Evolutionary conservation across 306 rosid genomes (phyloP), one percentile per base, ranked within the genome.

Genomic region (Alnus glutinosa): DNA sequence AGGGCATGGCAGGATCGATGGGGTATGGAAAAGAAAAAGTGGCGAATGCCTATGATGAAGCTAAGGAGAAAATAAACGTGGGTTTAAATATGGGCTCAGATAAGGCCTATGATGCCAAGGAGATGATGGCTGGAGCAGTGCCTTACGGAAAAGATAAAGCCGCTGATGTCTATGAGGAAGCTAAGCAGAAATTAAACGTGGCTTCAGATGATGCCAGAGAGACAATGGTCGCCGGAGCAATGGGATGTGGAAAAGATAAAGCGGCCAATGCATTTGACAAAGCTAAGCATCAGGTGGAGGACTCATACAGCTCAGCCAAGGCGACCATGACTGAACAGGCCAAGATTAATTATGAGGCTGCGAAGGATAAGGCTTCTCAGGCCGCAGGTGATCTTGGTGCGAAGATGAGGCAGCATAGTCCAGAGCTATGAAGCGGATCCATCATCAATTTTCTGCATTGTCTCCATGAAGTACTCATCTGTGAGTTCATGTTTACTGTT

Each of bases 341-440:
- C 15, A 85, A 81, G 78, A 47, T 59, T 73, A 80, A 8, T 39
- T 86, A 88, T 23, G 94, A 86, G 83, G 82, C 80, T 80, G 89
- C 90, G 10, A 94, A 88, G 82, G 97, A 90, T 80, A 87, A 74
- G 62, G 90, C 80, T 70, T 92, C 94, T 0, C 79, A 88, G 51
- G 86, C 89, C n/a, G 57, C 90, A 0, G 91, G 81, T 0, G 83
- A 92, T 78, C 39, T 89, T 70, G 93, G 93, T 75, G 94, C 81
- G 42, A 68, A 55, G 75, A 82, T 90, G 87, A 88, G 90, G 79
- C 82, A 57, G 47, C 63, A 76, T 48, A 77, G 15, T 48, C 73
- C 70, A 23, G 74, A 89, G 74, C 74, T 81, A 55, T 89, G 81
- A 85, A 72, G 55, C 52, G 71, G 68, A 48, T 48, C 51, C 11